These are phyloP conservation scores for Aurinia saxatilis DNA, from an alignment of 345 rosid genomes.

Conservation along the genomic window DNA sequence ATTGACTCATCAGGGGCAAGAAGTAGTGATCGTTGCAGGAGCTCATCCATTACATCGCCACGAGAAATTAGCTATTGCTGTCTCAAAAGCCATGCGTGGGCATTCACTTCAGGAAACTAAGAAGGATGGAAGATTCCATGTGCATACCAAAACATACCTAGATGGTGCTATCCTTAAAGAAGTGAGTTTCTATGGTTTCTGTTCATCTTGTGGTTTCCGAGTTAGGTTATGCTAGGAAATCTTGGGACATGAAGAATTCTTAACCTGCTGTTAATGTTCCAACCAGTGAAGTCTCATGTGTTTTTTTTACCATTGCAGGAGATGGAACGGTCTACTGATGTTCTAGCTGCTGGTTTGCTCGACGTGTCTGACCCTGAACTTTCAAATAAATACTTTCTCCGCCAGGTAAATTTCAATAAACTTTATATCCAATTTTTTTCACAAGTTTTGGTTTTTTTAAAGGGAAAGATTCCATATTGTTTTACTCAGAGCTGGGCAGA, in stretches of 20 bases:
- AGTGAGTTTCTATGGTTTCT: slow-evolving; percentile 36
- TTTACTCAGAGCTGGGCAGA: slow-evolving; percentile 71
- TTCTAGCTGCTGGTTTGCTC: slow-evolving; percentile 94
- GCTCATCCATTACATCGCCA: slow-evolving; percentile 81
- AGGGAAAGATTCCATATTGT: slow-evolving; percentile 19
- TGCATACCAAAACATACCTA: slow-evolving; percentile 84
- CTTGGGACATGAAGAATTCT: too few relatives aligned
- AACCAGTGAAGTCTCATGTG: slow-evolving; percentile 1
- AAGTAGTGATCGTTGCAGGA: slow-evolving; percentile 87
- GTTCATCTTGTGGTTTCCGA: not conserved
- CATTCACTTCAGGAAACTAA: slow-evolving; percentile 97
- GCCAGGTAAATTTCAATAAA: slow-evolving; percentile 53
- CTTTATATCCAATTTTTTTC: not conserved
- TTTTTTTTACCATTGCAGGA: slow-evolving; percentile 47
- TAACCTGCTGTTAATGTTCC: slow-evolving; percentile 8
- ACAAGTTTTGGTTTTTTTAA: not conserved
- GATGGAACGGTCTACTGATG: slow-evolving; percentile 96
- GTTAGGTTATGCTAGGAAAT: too few relatives aligned
- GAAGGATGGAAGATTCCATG: slow-evolving; percentile 91
- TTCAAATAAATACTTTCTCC: slow-evolving; percentile 81
- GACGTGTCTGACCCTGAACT: slow-evolving; percentile 95
- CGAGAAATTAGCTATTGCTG: slow-evolving; percentile 95
- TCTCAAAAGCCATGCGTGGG: slow-evolving; percentile 95
- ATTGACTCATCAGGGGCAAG: slow-evolving; percentile 89
- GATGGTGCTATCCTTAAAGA: slow-evolving; percentile 98